These are phyloP conservation scores for Arthroderma sp. DNA, from an alignment of 2,329 filamentous ascomycete species.

Conservation along the genomic window DNA sequence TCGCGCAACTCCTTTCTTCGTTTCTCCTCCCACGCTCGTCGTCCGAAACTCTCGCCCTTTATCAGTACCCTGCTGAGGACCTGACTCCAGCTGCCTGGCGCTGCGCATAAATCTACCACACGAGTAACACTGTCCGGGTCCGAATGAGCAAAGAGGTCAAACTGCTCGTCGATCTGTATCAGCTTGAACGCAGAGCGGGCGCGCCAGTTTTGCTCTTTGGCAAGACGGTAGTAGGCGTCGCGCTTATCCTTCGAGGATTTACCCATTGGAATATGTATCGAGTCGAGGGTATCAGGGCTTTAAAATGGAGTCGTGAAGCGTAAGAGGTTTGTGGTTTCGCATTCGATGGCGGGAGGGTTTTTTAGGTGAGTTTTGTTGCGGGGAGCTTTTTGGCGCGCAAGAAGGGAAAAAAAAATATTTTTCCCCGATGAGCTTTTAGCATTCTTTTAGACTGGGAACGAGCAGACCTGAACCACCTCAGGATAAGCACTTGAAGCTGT, in stretches of 20 bases:
- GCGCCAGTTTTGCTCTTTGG: constrained; percentile 97
- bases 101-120: constrained; percentile 91
- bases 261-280: constrained; percentile 47
- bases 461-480: too few species aligned
- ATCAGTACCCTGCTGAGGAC: constrained; percentile 88
- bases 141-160: constrained; percentile 66
- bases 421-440: too few species aligned
- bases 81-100: constrained; percentile 94
- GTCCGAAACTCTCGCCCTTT: constrained; percentile 80
- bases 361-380: too few species aligned
- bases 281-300: background rate
- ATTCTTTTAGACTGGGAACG: too few species aligned
- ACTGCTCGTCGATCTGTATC: constrained; percentile 89
- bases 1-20: constrained; percentile 45
- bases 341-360: too few species aligned
- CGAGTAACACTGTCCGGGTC: constrained; percentile 60
- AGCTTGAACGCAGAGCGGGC: constrained; percentile 94
- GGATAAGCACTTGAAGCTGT: too few species aligned
- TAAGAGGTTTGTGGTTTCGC: too few species aligned
- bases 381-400: too few species aligned
- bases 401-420: too few species aligned
- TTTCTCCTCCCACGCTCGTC: constrained; percentile 74
- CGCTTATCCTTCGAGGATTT: constrained; percentile 99
- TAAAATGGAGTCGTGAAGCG: too few species aligned
- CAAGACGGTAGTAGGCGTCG: constrained; percentile 92